Percentiles rank a stretch among this genome's conserved stretches.
phyloP scores from a whole-genome alignment of 176 grass and related monocot species.

The Aegilops umbellulata region DNA sequence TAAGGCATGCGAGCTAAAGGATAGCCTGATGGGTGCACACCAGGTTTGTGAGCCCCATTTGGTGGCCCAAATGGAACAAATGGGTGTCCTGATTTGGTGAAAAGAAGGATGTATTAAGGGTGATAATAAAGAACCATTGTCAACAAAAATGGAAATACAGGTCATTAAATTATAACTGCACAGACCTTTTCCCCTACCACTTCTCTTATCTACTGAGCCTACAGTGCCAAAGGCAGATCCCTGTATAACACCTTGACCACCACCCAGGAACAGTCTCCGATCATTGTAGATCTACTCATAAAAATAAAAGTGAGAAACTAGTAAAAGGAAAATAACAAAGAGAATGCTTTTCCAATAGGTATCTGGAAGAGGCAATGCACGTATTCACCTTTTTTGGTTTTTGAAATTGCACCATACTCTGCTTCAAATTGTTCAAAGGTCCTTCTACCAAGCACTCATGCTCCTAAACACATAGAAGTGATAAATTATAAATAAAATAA shows the following conservation, averaged over 20 bases:
- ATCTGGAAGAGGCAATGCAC: not conserved
- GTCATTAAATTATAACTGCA: not conserved
- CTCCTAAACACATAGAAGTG: slow-evolving; percentile 52
- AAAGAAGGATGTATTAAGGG: not conserved
- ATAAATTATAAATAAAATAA: slow-evolving; percentile 13
- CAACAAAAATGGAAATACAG: not conserved
- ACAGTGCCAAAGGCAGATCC: slow-evolving; percentile 54
- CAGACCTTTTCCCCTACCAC: slow-evolving; percentile 76
- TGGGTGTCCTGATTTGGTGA: slow-evolving; percentile 44
- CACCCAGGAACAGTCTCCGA: slow-evolving; percentile 78
- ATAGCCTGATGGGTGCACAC: slow-evolving; percentile 75
- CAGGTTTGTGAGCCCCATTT: slow-evolving; percentile 78
- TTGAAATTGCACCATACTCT: slow-evolving; percentile 99
- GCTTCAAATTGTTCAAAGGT: slow-evolving; percentile 95
- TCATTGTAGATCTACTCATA: slow-evolving; percentile 84
- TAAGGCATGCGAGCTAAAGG: slow-evolving; percentile 71
- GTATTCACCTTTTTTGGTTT: slow-evolving; percentile 90
- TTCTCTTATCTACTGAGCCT: slow-evolving; percentile 68
- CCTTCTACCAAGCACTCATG: slow-evolving; percentile 99
- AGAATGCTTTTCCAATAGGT: not conserved
- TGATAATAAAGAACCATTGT: not conserved
- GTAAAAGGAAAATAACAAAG: not conserved
- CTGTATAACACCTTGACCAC: slow-evolving; percentile 72
- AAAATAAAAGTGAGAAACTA: slow-evolving; percentile 5
- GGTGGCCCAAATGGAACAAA: slow-evolving; percentile 84